Conservation (phyloP, 805 yeast genomes). For the Barnettozyma wickerhamii region DNA sequence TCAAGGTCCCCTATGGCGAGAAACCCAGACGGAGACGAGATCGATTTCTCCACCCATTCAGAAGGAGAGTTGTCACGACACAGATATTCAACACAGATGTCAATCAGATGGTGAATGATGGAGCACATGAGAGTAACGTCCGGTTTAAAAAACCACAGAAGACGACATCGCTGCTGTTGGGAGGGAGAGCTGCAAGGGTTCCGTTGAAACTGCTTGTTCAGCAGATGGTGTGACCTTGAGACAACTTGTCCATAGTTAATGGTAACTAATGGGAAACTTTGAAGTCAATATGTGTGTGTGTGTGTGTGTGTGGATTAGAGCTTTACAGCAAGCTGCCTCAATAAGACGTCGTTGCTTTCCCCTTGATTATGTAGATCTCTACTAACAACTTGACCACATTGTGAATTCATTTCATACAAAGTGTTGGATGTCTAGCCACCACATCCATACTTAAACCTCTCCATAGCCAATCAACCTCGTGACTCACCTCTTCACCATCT, state of each 20-base stretch:
- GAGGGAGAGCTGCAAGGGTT: too few relatives aligned
- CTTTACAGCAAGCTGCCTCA: too few relatives aligned
- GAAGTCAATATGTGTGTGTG: too few relatives aligned
- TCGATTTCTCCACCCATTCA: slow-evolving; percentile 1
- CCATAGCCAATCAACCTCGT: slow-evolving; percentile 19
- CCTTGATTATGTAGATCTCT: too few relatives aligned
- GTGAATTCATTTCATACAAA: slow-evolving; percentile 4
- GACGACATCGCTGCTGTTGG: not conserved
- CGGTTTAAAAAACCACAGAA: not conserved
- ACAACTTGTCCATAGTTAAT: too few relatives aligned
- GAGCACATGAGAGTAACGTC: not conserved
- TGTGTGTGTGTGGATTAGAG: too few relatives aligned
- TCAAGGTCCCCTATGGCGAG: slow-evolving; percentile 12
- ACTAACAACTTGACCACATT: not conserved
- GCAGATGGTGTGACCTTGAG: not conserved
- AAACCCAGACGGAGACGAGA: not conserved
- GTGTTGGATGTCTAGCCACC: slow-evolving; percentile 24
- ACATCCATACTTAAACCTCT: slow-evolving; percentile 25
- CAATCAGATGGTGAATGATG: not conserved
- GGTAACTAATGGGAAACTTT: too few relatives aligned
- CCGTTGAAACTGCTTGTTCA: not conserved
- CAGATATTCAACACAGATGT: slow-evolving; percentile 9
- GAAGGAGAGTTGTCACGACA: slow-evolving; percentile 12
- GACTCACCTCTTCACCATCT: not conserved
- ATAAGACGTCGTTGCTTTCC: too few relatives aligned